Evolutionary conservation across 805 yeast genomes (phyloP).

Genomic region (Barnettozyma populi): DNA sequence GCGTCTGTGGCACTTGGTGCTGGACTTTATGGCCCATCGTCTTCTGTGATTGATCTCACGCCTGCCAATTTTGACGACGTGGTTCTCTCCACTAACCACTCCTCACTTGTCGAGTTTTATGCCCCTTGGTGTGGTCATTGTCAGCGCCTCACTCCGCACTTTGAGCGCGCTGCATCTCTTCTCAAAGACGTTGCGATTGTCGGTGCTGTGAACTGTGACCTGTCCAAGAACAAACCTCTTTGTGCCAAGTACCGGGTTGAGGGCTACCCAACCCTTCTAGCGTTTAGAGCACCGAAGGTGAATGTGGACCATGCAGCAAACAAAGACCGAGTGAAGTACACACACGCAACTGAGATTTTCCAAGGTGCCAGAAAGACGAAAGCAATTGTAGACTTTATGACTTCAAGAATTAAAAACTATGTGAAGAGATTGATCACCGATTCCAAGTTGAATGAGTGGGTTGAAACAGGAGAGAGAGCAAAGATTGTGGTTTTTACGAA

Average conservation of each 20-base stretch:
- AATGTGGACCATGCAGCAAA: slow-evolving; percentile 19
- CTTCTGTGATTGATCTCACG: slow-evolving; percentile 49
- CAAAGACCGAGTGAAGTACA: slow-evolving; percentile 16
- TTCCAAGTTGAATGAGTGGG: slow-evolving; percentile 28
- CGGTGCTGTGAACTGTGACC: slow-evolving; percentile 86
- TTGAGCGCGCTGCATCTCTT: slow-evolving; percentile 54
- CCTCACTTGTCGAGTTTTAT: slow-evolving; percentile 80
- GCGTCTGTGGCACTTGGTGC: neutral
- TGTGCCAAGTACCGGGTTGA: slow-evolving; percentile 61
- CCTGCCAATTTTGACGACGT: slow-evolving; percentile 58
- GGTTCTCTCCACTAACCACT: slow-evolving; percentile 65
- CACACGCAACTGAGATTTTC: slow-evolving; percentile 52
- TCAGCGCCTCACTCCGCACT: slow-evolving; percentile 59
- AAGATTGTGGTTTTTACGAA: slow-evolving; percentile 51
- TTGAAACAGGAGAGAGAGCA: slow-evolving; percentile 17
- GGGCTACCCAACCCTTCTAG: slow-evolving; percentile 82
- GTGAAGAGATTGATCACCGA: slow-evolving; percentile 44
- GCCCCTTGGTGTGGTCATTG: slow-evolving; percentile 99
- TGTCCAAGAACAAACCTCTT: slow-evolving; percentile 54
- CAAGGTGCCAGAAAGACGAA: slow-evolving; percentile 55
- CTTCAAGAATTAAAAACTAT: slow-evolving; percentile 60
- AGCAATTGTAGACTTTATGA: slow-evolving; percentile 48
- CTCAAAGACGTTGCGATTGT: slow-evolving; percentile 55
- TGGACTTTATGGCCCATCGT: slow-evolving; percentile 6
- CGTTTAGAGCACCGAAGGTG: slow-evolving; percentile 76